Evolutionary conservation across 768 basidiomycete genomes (phyloP).

Genomic region (Sporobolomyces pararoseus): DNA sequence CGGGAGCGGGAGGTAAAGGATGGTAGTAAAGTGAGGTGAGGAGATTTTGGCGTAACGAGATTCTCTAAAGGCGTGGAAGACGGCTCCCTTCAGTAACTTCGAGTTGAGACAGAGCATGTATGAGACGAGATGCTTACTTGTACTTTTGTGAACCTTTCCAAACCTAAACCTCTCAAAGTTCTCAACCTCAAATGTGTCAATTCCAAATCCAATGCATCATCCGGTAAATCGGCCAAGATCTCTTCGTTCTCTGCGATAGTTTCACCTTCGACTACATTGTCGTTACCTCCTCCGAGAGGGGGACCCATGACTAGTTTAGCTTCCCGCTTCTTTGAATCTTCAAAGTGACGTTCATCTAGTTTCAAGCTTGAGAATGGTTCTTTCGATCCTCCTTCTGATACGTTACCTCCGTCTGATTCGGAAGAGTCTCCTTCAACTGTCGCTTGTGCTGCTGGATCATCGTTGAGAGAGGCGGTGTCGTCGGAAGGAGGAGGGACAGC

Average conservation of each 20-base stretch:
- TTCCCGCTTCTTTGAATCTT: conserved; percentile 33
- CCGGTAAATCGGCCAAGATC: conserved; percentile 31
- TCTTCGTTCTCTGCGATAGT: conserved; percentile 38
- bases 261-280: conserved; percentile 30
- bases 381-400: conserved; percentile 16
- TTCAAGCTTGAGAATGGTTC: conserved; percentile 34
- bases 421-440: not conserved
- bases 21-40: conserved; percentile 41
- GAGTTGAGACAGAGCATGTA: not conserved
- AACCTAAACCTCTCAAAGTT: conserved; percentile 37
- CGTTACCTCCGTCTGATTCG: conserved; percentile 26
- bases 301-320: conserved; percentile 41
- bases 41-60: conserved; percentile 46
- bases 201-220: conserved; percentile 43
- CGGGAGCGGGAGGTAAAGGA: conserved; percentile 11
- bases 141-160: conserved; percentile 41
- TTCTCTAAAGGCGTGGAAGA: conserved; percentile 31
- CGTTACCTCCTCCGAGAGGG: conserved; percentile 23
- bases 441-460: not conserved
- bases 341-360: conserved; percentile 39
- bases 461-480: conserved; percentile 6
- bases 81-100: not conserved
- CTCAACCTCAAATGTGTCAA: conserved; percentile 43
- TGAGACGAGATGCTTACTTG: conserved; percentile 17
- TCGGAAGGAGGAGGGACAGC: not conserved